Base-by-base conservation (phyloP, 2,329 filamentous ascomycete species). In the Colletotrichum zoysiae region DNA sequence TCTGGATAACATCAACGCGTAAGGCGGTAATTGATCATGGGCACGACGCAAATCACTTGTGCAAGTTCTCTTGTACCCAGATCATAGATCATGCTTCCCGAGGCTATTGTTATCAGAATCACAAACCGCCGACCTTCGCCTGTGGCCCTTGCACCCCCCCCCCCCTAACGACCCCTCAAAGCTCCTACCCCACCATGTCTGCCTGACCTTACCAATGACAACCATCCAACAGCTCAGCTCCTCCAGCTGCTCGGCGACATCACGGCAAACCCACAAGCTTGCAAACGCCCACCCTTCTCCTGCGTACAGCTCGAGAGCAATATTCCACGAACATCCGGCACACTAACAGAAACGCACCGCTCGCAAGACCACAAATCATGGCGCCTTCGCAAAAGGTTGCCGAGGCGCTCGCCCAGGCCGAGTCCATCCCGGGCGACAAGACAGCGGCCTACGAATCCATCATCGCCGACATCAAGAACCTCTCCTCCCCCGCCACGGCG, bases 381-480 rank as follows among this genome's bases (percentile, higher is more conserved):
- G 79, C 81, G 64, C 80, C 81, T 50, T 81, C 77, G 67, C 72
- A 79, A 63, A 82, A 85, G 75, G 80, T 88, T 63, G 78, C 78
- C 73, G 78, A 83, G 76, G 84, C 84, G 74, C 81, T 89, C 63
- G 78, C 83, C 73, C 77, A 80, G 51, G 81, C 82, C 70, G 79
- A 84, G 74, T 75, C 79, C 1, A 76, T 78, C 20, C 67, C 79
- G 60, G 75, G 79, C 65, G 85, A 87, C 64, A 85, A 84, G 71
- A 80, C 79, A n/a, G 78, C 83, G 73, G 79, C 81, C 71, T 88
- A 86, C 79, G 84, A 85, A 71, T 71, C 80, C 65, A 79, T 89
- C 60, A 82, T 89, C 74, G 74, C 79, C 69, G 81, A 83, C 74
- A 78, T 87, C 76, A 81, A 82, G 74, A 77, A 76, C 23, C 74